Evolutionary conservation across 2,329 filamentous ascomycete species (phyloP), one percentile per base, ranked within the genome.

Genomic region (Sclerotinia nivalis): DNA sequence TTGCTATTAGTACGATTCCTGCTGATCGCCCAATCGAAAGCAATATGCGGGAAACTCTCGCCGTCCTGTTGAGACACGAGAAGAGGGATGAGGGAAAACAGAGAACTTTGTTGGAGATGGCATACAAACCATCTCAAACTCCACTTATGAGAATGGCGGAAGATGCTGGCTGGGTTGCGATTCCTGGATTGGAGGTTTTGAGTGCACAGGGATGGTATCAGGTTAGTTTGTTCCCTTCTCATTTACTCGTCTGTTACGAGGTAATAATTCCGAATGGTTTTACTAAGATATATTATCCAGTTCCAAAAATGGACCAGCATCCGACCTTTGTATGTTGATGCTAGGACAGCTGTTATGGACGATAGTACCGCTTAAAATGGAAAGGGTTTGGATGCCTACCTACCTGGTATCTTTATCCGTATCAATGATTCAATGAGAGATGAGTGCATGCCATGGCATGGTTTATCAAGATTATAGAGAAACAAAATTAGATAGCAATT

Each of bases 121-220:
- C 96, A 2, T 99, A 99, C 81, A 96, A 95, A 80, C 96, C 96
- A 28, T 84, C 87, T 0, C 86, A 92, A 66, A 99, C 96, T 6
- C 87, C 90, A 10, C 81, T 97, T 74, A 97, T 98, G 89, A 86
- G 91, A 78, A 83, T 97, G 78, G 95, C 94, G 2, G 85, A 89
- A 75, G 87, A 91, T 74, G 87, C 87, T 18, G 90, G 90, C 4
- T 99, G 96, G 96, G 86, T 83, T 69, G 93, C 91, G 2, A 90
- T 98, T 72, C 90, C 93, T 10, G 96, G 96, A 0, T 81, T 97
- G 52, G 96, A 99, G 80, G 93, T 96, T 43, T 84, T 99, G 69
- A 89, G 93, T 71, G 93, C 92, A 7, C 96, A 99, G 81, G 96
- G 88, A n/a, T 89, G 87, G 83, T 92, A 94, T 82, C 95, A 97